Evolutionary conservation across 345 rosid genomes (phyloP).

Genomic region (Eucalyptus sp.): DNA sequence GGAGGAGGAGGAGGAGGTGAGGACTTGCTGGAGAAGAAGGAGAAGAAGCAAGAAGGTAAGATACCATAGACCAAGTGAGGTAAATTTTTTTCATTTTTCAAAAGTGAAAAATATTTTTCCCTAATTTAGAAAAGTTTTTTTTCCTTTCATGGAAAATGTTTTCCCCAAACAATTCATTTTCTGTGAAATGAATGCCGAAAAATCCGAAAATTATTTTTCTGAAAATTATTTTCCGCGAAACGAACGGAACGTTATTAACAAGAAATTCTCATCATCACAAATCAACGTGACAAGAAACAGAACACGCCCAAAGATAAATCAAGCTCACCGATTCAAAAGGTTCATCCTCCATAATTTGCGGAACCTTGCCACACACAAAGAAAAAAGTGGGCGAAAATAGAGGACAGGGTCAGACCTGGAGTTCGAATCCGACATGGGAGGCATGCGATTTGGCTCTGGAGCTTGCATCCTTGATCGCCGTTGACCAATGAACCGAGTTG

Average conservation of each 20-base stretch:
- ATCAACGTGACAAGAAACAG: not conserved
- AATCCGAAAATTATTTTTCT: too few species aligned
- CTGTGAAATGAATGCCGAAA: too few species aligned
- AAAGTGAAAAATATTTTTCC: too few species aligned
- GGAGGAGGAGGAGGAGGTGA: too few species aligned
- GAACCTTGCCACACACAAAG: not conserved
- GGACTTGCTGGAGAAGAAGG: too few species aligned
- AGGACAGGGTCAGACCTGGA: not conserved
- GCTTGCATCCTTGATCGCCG: not conserved
- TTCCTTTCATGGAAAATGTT: too few species aligned
- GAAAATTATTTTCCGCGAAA: fast-evolving
- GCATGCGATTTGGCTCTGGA: not conserved
- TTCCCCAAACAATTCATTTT: too few species aligned
- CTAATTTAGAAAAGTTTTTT: too few species aligned
- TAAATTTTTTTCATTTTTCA: too few species aligned
- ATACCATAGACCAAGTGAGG: too few species aligned
- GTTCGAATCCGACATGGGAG: not conserved
- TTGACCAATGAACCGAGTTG: not conserved
- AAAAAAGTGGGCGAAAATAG: not conserved
- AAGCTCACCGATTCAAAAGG: not conserved
- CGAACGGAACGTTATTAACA: too few species aligned
- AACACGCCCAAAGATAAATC: not conserved
- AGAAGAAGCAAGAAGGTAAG: too few species aligned
- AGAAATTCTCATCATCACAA: not conserved
- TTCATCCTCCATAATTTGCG: not conserved